phyloP scores from a whole-genome alignment of 2,329 filamentous ascomycete species.

The Neofusicoccum ribis region DNA sequence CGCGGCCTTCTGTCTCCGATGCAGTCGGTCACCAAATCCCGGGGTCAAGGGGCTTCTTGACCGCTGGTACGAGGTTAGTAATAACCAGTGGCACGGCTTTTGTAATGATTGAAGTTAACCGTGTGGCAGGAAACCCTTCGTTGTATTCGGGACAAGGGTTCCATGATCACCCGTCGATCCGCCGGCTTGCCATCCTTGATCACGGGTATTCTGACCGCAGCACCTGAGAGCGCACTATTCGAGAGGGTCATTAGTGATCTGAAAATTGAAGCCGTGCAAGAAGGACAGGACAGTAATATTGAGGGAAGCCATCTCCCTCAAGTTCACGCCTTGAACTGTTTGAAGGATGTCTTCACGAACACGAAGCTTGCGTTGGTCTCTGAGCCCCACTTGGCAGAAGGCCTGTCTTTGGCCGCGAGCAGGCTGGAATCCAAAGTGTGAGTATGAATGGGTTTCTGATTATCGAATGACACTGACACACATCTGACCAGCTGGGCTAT shows the following conservation, averaged over 20 bases:
- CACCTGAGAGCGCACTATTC: constrained; percentile 59
- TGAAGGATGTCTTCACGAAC: constrained; percentile 89
- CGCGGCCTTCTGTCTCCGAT: constrained; percentile 72
- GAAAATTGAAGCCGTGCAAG: constrained; percentile 57
- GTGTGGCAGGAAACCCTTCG: constrained; percentile 58
- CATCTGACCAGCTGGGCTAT: constrained; percentile 72
- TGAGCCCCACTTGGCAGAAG: constrained; percentile 71
- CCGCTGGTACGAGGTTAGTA: constrained; percentile 63
- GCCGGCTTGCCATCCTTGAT: constrained; percentile 89
- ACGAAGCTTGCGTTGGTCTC: constrained; percentile 72
- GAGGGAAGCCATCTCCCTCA: constrained; percentile 70
- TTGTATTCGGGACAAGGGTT: constrained; percentile 73
- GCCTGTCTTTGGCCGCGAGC: constrained; percentile 75
- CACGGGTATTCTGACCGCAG: constrained; percentile 73
- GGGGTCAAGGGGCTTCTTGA: constrained; percentile 54
- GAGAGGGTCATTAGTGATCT: constrained; percentile 64
- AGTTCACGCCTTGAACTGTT: constrained; percentile 90
- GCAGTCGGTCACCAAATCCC: constrained; percentile 52
- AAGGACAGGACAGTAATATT: constrained; percentile 52
- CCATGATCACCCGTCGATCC: constrained; percentile 81
- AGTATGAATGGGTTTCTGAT: constrained; percentile 21
- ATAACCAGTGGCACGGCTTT: background rate
- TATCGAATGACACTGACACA: background rate
- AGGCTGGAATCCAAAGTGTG: constrained; percentile 78
- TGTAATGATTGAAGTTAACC: background rate